Evolutionary conservation across 441 rosid genomes (phyloP), one percentile per base, ranked within the genome.

Genomic region (Pelargonium cotyledonis): DNA sequence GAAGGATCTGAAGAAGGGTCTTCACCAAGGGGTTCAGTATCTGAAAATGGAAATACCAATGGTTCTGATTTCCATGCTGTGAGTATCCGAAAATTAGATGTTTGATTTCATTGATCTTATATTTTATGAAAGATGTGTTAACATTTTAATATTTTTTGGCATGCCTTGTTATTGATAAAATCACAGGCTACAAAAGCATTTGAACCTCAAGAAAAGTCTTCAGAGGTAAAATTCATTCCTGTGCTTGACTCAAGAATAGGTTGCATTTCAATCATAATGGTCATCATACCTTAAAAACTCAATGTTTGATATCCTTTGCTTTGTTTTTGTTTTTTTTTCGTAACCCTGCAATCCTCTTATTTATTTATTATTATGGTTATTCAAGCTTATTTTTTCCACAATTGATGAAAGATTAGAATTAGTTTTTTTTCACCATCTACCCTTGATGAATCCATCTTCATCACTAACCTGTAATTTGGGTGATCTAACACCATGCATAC

Each of bases 1-100:
- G 92, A 87, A 82, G 95, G 86, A 9, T 84, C 95, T 0, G 95
- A 89, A 73, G 92, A 89, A 70, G 95, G 86, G 19, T 85, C 90
- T 68, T 84, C 95, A 1, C 90, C 92, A 0, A 76, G 90, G 72
- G 91, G 81, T 71, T 87, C 86, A 46, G 73, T 83, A 62, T 83
- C 82, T 0, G 92, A 81, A 65, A 81, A 81, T 66, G 88, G 90
- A 16, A 81, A 80, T 73, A 70, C 65, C 40, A 84, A 77, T 72
- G 84, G 81, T 44, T 26, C 78, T 72, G 95, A 84, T 40, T 78
- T 84, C 61, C 69, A 83, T 67, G 67, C 75, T 63, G 95, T 89
- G 71, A 82, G 86, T 80, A 44, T 64, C 67, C 70, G 43, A 14
- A 35, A 55, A 21, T 23, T 35, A 38, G 53, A 40, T 16, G 46